A percentile compares a stretch with the other conserved stretches of the same genome.
phyloP scores from a whole-genome alignment of 2,329 filamentous ascomycete genomes.

The Ilyonectria sp. region DNA sequence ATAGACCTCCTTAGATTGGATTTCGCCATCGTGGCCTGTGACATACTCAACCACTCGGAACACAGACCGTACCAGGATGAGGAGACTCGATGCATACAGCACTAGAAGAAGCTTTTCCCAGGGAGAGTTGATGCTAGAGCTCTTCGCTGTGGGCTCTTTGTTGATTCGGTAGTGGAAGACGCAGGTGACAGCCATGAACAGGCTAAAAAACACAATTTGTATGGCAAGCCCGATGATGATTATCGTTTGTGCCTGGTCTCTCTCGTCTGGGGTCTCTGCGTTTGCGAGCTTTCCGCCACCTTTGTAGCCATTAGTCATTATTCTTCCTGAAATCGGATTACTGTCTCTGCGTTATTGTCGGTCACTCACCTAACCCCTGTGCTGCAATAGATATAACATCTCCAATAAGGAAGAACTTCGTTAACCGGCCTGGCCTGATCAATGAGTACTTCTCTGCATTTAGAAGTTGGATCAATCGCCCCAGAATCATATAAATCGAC shows the following conservation, averaged over 20 bases:
- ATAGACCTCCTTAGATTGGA: conserved; percentile 49
- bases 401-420: conserved; percentile 64
- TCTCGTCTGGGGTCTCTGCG: conserved; percentile 2
- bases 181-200: conserved; percentile 63
- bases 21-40: conserved; percentile 48
- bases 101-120: conserved; percentile 46
- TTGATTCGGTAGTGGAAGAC: conserved; percentile 49
- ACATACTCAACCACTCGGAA: conserved; percentile 58
- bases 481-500: conserved; percentile 61
- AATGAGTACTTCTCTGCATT: conserved; percentile 56
- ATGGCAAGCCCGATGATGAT: conserved; percentile 66
- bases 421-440: conserved; percentile 59
- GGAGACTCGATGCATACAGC: conserved; percentile 37
- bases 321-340: neutral
- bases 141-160: conserved; percentile 16
- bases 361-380: conserved; percentile 34
- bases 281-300: conserved; percentile 19
- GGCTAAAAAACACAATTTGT: conserved; percentile 65
- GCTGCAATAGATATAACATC: conserved; percentile 60
- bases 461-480: conserved; percentile 52
- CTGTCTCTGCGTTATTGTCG: neutral
- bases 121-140: conserved; percentile 35
- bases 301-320: neutral
- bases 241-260: conserved; percentile 57
- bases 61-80: conserved; percentile 57